Evolutionary conservation across 148 eudicot genomes (phyloP).

Genomic region (Beta vulgaris): DNA sequence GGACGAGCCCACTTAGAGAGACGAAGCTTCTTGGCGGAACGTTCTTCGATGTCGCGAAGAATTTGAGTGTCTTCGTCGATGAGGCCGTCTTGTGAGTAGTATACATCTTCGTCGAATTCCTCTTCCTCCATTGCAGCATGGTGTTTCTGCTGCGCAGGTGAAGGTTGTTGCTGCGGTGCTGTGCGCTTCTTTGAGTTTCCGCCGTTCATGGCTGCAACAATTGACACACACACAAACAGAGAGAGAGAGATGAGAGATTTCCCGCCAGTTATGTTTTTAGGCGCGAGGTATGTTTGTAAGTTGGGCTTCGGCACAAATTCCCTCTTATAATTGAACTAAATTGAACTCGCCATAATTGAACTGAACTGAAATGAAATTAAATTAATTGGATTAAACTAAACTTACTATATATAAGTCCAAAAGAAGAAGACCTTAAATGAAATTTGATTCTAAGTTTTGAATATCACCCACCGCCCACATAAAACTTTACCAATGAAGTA

Average conservation of each 20-base stretch:
- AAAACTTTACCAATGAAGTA: no score
- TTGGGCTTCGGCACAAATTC: background rate
- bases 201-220: slow-evolving; percentile 37
- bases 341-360: no score
- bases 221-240: background rate
- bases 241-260: background rate
- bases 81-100: slow-evolving; percentile 64
- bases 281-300: background rate
- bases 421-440: no score
- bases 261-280: slow-evolving; percentile 8
- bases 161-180: slow-evolving; percentile 35
- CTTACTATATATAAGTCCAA: no score
- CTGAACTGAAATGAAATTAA: no score
- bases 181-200: slow-evolving; percentile 51
- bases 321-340: no score
- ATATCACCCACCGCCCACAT: no score
- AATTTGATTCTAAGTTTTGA: no score
- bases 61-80: slow-evolving; percentile 49
- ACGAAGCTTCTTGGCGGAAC: slow-evolving; percentile 43
- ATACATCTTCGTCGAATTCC: slow-evolving; percentile 79
- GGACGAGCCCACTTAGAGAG: slow-evolving; percentile 86
- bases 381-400: no score
- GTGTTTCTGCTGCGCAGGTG: slow-evolving; percentile 45
- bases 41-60: slow-evolving; percentile 59
- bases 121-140: slow-evolving; percentile 67